Percentiles rank a stretch among this genome's conserved stretches.
Conservation (phyloP, 768 basidiomycete genomes). For the Lyophyllum decastes region DNA sequence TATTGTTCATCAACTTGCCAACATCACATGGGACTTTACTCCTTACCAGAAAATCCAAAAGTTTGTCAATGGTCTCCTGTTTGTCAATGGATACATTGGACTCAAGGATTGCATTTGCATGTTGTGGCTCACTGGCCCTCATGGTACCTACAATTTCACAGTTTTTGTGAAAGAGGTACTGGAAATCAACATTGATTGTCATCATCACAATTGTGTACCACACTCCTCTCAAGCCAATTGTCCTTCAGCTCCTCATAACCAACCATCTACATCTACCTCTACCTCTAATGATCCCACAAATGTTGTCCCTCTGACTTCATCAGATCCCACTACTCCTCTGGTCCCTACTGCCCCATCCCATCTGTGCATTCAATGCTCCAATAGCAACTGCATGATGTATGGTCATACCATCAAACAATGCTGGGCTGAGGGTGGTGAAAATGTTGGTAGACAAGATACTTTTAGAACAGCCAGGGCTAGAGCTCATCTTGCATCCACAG, state of each 20-base stretch:
- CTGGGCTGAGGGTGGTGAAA: conserved; percentile 4
- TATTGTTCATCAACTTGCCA: neutral
- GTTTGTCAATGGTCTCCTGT: conserved; percentile 1
- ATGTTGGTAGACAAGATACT: neutral
- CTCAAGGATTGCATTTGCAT: neutral
- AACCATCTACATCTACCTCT: neutral
- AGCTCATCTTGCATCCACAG: neutral
- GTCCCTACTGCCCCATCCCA: neutral
- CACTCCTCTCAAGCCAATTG: neutral
- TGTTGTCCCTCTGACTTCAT: neutral
- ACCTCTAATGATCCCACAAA: neutral
- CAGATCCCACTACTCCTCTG: neutral
- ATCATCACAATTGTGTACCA: neutral
- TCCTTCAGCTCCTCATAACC: neutral
- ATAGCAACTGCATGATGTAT: neutral
- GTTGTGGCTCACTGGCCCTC: neutral
- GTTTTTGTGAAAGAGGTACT: neutral
- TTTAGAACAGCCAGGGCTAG: neutral
- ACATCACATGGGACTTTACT: neutral
- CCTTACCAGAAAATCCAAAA: neutral
- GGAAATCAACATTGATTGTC: neutral
- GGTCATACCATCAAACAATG: neutral
- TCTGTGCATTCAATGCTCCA: neutral
- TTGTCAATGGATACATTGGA: neutral
- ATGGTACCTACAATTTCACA: neutral